phyloP scores from a whole-genome alignment of 371 early-diverging fungal species.

The Choanephora cucurbitarum region DNA sequence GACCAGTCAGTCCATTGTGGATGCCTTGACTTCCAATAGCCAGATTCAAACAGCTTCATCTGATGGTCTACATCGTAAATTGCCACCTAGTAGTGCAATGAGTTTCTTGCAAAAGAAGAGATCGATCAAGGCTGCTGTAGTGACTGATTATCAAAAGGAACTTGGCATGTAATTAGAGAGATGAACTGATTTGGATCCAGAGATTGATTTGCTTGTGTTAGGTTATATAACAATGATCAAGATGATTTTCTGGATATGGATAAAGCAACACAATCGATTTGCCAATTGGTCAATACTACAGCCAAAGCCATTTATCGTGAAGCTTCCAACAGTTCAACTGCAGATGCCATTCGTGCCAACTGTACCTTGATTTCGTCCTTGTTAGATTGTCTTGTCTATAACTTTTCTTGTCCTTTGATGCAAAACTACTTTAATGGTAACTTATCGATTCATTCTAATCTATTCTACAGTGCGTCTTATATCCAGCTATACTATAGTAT shows the following conservation, averaged over 20 bases:
- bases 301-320: conserved; percentile 55
- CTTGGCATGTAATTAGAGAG: conserved; percentile 57
- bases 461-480: no score
- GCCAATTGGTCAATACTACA: conserved; percentile 59
- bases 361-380: conserved; percentile 55
- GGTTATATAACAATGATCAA: conserved; percentile 67
- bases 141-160: conserved; percentile 61
- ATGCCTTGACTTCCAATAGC: conserved; percentile 8
- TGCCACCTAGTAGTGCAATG: conserved; percentile 82
- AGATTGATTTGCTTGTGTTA: conserved; percentile 16
- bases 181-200: not conserved
- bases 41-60: conserved; percentile 42
- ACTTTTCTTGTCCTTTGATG: conserved; percentile 67
- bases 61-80: conserved; percentile 52
- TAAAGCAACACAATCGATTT: conserved; percentile 50
- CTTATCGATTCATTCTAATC: not conserved
- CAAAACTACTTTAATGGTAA: conserved; percentile 64
- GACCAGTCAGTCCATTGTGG: conserved; percentile 25
- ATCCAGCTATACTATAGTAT: conserved; percentile 27
- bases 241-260: conserved; percentile 49
- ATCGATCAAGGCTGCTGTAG: conserved; percentile 62
- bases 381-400: conserved; percentile 66
- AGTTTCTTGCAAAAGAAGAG: conserved; percentile 65
- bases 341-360: conserved; percentile 46
- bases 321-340: conserved; percentile 46